These are phyloP conservation scores for Calocera viscosa DNA, from an alignment of 768 basidiomycete genomes.

Conservation along the genomic window DNA sequence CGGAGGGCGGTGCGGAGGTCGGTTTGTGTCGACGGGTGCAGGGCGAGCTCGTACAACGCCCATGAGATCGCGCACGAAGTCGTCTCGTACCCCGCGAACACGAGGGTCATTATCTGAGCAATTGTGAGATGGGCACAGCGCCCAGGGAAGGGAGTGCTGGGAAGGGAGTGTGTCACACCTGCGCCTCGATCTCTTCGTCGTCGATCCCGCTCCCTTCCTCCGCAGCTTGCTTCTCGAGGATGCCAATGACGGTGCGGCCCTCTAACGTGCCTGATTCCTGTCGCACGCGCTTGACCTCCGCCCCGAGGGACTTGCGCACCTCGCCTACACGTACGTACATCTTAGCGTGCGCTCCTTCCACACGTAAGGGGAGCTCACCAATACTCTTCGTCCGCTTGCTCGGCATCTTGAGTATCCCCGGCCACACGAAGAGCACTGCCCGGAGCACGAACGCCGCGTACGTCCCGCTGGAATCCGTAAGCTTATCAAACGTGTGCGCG, in stretches of 20 bases:
- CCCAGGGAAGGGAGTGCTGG: neutral
- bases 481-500: constrained; percentile 12
- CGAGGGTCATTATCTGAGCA: neutral
- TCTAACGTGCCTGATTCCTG: neutral
- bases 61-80: constrained; percentile 35
- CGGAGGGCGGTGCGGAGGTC: constrained; percentile 45
- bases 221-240: neutral
- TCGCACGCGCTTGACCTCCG: constrained; percentile 2
- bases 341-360: neutral
- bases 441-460: constrained; percentile 27
- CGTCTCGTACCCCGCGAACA: constrained; percentile 36
- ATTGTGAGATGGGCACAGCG: no score
- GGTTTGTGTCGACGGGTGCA: constrained; percentile 39
- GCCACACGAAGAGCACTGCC: constrained; percentile 38
- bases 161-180: constrained; percentile 12
- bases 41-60: constrained; percentile 51
- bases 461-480: constrained; percentile 17
- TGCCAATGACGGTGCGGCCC: neutral
- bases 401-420: neutral
- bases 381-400: constrained; percentile 3
- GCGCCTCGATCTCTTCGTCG: constrained; percentile 13
- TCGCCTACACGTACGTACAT: neutral
- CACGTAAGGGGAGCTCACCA: neutral
- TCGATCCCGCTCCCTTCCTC: constrained; percentile 10
- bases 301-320: neutral